phyloP scores from a whole-genome alignment of 1,284 basidiomycete genomes.

The Ceratobasidium sp. region DNA sequence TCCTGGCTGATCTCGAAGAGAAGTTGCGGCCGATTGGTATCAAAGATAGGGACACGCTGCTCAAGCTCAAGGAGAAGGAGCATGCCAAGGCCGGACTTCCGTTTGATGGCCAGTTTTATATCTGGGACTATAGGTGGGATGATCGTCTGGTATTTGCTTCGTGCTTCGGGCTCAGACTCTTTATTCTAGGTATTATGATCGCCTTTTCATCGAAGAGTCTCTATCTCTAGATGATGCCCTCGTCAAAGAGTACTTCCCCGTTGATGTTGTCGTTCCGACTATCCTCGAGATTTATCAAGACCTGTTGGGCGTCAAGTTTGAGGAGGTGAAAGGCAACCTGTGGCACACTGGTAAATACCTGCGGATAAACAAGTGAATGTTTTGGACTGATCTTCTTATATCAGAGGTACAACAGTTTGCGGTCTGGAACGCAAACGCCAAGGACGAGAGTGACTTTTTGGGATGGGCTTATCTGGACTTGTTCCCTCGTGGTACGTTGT shows the following conservation, averaged over 20 bases:
- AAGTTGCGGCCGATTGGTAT: conserved; percentile 75
- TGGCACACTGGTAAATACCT: conserved; percentile 74
- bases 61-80: conserved; percentile 76
- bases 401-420: conserved; percentile 79
- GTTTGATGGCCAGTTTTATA: conserved; percentile 72
- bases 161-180: conserved; percentile 9
- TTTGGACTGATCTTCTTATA: not conserved
- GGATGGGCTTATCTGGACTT: conserved; percentile 87
- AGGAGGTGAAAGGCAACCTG: conserved; percentile 63
- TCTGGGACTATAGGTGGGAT: conserved; percentile 65
- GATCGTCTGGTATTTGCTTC: conserved; percentile 29
- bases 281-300: conserved; percentile 84
- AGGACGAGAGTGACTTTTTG: conserved; percentile 71
- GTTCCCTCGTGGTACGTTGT: conserved; percentile 73
- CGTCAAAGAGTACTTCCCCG: conserved; percentile 87
- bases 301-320: conserved; percentile 75
- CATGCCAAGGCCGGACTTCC: conserved; percentile 63
- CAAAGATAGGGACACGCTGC: conserved; percentile 69
- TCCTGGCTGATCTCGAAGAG: conserved; percentile 73
- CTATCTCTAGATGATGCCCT: conserved; percentile 74
- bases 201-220: conserved; percentile 70
- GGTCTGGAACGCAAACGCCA: conserved; percentile 79
- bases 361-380: not conserved
- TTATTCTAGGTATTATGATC: conserved; percentile 65
- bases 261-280: conserved; percentile 76